Evolutionary conservation across 768 basidiomycete genomes (phyloP), one percentile per base, ranked within the genome.

Genomic region (Auricularia sp.): DNA sequence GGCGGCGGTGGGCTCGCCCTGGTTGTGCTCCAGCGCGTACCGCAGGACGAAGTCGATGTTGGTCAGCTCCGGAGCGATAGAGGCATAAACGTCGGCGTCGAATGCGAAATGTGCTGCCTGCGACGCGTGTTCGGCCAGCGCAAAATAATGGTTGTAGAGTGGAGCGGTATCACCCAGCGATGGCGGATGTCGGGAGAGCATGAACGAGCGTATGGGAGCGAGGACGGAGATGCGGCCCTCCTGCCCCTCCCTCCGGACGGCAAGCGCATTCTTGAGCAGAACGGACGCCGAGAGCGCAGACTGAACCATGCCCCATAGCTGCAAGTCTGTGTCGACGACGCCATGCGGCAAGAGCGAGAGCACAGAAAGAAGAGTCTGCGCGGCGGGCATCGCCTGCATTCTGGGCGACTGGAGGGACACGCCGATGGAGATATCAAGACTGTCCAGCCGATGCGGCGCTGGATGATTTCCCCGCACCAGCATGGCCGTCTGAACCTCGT

Each of bases 271-370:
- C 24, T 29, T 29, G 24, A 29, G 24, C 24, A 29, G 24, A 29
- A 29, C 24, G 24, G 24, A 29, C 24, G 67, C 68, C 10, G 69
- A 69, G 18, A 71, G 65, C 2, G 69, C 65, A 6, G 66, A 67
- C 59, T 68, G 68, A 64, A 64, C 67, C 1, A 71, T 65, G 6
- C 56, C 65, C 3, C 67, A 66, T 18, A 68, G 67, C 33, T 68
- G 67, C 1, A 37, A 54, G 1, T 36, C 64, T 1, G 69, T 63
- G 44, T 69, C 61, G 11, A 42, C 62, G 61, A 74, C 67, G 1
- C 72, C 75, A 61, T 74, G 71, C 1, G 76, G 76, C 8, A 77
- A 67, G 7, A 75, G 66, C 2, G 73, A 69, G 13, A 77, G 45
- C 16, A 72, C 54, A 44, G 72, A 71, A 10, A 77, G 68, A 3